These are phyloP conservation scores for Exophiala dermatitidis DNA, from an alignment of 2,329 filamentous ascomycete genomes.

Conservation along the genomic window DNA sequence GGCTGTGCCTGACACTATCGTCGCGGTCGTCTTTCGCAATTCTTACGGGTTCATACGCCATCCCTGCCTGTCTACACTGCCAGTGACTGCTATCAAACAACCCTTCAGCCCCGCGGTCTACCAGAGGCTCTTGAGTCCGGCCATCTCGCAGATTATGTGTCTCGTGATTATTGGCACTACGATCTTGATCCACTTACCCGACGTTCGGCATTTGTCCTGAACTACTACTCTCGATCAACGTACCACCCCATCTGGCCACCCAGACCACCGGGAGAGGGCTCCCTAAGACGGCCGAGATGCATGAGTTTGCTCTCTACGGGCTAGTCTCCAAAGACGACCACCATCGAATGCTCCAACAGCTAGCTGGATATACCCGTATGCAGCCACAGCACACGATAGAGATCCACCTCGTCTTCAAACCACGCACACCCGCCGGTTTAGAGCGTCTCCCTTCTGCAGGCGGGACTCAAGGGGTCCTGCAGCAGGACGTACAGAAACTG, in stretches of 20 bases:
- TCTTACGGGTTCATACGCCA: background rate
- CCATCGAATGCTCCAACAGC: conserved; percentile 54
- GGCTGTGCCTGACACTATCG: background rate
- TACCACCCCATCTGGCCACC: background rate
- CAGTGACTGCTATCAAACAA: background rate
- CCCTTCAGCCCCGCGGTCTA: background rate
- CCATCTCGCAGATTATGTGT: conserved; percentile 11
- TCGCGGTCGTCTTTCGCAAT: background rate
- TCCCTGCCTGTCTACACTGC: background rate
- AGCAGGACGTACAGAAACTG: conserved; percentile 39
- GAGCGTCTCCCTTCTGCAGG: conserved; percentile 33
- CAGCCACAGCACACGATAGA: conserved; percentile 50
- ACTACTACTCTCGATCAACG: background rate
- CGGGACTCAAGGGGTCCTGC: conserved; percentile 40
- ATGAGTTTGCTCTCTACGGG: conserved; percentile 57
- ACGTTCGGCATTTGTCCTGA: background rate
- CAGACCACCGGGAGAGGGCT: background rate
- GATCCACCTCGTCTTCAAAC: conserved; percentile 53
- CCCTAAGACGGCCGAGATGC: conserved; percentile 40
- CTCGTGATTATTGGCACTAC: conserved; percentile 4
- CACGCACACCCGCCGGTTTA: conserved; percentile 42
- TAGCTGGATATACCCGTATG: conserved; percentile 55
- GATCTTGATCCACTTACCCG: background rate
- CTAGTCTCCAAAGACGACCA: conserved; percentile 52
- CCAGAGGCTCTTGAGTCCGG: background rate